A percentile compares a stretch with the other conserved stretches of the same genome.
phyloP scores from a whole-genome alignment of 306 rosid species.

The Ochetophila trinervis region DNA sequence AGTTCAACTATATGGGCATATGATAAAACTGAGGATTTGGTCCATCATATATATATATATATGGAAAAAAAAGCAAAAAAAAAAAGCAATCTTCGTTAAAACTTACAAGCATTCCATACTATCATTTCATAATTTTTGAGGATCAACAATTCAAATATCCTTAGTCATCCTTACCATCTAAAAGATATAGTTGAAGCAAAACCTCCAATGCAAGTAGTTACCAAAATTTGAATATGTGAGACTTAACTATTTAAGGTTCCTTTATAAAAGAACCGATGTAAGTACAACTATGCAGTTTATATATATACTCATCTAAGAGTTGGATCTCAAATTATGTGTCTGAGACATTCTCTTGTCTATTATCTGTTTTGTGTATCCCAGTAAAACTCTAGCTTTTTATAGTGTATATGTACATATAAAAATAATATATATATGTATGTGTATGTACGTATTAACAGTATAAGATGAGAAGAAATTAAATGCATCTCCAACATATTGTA shows the following conservation, averaged over 20 bases:
- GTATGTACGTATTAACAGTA: too few relatives aligned
- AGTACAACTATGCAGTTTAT: not conserved
- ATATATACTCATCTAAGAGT: not conserved
- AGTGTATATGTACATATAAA: too few relatives aligned
- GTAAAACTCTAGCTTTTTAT: not conserved
- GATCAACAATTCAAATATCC: not conserved
- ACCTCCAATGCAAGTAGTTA: not conserved
- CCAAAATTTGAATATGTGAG: not conserved
- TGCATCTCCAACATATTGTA: not conserved
- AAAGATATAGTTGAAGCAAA: not conserved
- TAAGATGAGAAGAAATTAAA: not conserved
- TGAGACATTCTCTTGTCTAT: not conserved
- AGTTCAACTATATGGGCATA: too few relatives aligned
- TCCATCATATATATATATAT: too few relatives aligned
- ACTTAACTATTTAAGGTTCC: not conserved
- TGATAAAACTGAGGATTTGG: too few relatives aligned
- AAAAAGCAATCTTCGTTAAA: not conserved
- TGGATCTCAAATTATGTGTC: not conserved
- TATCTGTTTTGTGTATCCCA: not conserved
- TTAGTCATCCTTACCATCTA: not conserved
- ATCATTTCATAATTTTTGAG: constrained; percentile 7
- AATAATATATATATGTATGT: not conserved
- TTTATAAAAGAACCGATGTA: not conserved
- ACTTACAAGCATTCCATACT: constrained; percentile 9
- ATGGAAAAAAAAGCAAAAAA: too few relatives aligned